Evolutionary conservation across 176 grass and related monocot species (phyloP).

Genomic region (Oryza glaberrima): DNA sequence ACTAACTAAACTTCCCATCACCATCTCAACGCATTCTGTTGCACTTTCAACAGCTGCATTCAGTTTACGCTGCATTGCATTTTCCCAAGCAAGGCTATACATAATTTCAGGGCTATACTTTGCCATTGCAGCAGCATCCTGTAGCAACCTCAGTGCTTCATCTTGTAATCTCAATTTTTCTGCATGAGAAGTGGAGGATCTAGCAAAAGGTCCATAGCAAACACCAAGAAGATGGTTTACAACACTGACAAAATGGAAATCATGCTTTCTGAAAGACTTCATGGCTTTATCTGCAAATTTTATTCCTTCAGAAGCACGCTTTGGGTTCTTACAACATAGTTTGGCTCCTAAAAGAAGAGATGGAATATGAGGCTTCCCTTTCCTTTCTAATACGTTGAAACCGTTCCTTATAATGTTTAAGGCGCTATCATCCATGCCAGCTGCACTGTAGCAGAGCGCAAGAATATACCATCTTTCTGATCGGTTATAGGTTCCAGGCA

Average conservation of each 20-base stretch:
- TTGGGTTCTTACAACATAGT: slow-evolving; percentile 77
- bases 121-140: slow-evolving; percentile 53
- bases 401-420: slow-evolving; percentile 84
- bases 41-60: slow-evolving; percentile 77
- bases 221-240: slow-evolving; percentile 83
- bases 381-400: slow-evolving; percentile 65
- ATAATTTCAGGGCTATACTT: slow-evolving; percentile 79
- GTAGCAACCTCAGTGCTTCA: slow-evolving; percentile 62
- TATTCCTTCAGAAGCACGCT: slow-evolving; percentile 78
- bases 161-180: slow-evolving; percentile 75
- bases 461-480: slow-evolving; percentile 95
- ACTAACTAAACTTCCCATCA: slow-evolving; percentile 73
- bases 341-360: slow-evolving; percentile 95
- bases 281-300: slow-evolving; percentile 73
- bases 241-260: slow-evolving; percentile 70
- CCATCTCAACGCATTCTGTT: slow-evolving; percentile 74
- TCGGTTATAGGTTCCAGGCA: slow-evolving; percentile 84
- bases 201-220: slow-evolving; percentile 80
- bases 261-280: slow-evolving; percentile 57
- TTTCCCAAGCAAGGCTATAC: slow-evolving; percentile 86
- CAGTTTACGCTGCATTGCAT: slow-evolving; percentile 85
- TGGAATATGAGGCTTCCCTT: slow-evolving; percentile 79
- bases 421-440: slow-evolving; percentile 78
- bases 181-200: slow-evolving; percentile 62
- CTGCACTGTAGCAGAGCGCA: slow-evolving; percentile 83